Evolutionary conservation across 306 rosid species (phyloP).

Genomic region (Corylus americana): DNA sequence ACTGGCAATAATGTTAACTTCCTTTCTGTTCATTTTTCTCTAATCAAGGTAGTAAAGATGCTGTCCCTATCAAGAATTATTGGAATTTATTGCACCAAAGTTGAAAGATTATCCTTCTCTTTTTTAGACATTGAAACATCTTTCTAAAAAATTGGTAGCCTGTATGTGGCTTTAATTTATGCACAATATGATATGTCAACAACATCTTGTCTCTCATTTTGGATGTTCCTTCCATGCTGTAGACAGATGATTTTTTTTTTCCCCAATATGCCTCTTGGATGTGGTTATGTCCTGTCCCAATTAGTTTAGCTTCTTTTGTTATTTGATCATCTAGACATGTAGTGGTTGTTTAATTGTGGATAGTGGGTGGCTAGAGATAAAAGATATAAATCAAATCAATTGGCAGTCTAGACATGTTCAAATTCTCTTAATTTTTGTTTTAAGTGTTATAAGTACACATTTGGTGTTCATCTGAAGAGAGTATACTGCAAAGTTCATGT

Average conservation of each 20-base stretch:
- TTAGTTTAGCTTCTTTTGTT: background rate
- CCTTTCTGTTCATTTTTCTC: background rate
- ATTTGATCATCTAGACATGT: background rate
- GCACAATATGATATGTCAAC: background rate
- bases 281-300: background rate
- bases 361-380: background rate
- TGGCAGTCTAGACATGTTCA: background rate
- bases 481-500: background rate
- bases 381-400: background rate
- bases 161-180: background rate
- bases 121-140: background rate
- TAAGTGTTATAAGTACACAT: background rate
- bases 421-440: background rate
- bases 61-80: background rate
- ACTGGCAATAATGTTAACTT: background rate
- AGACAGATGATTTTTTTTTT: background rate
- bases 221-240: background rate
- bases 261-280: background rate
- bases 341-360: background rate
- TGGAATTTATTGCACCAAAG: background rate
- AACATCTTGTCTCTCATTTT: background rate
- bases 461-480: background rate
- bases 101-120: background rate
- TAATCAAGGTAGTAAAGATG: background rate
- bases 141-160: background rate